Evolutionary conservation across 2,329 filamentous ascomycete genomes (phyloP), one percentile per base, ranked within the genome.

Genomic region (Xylariaceae sp.): DNA sequence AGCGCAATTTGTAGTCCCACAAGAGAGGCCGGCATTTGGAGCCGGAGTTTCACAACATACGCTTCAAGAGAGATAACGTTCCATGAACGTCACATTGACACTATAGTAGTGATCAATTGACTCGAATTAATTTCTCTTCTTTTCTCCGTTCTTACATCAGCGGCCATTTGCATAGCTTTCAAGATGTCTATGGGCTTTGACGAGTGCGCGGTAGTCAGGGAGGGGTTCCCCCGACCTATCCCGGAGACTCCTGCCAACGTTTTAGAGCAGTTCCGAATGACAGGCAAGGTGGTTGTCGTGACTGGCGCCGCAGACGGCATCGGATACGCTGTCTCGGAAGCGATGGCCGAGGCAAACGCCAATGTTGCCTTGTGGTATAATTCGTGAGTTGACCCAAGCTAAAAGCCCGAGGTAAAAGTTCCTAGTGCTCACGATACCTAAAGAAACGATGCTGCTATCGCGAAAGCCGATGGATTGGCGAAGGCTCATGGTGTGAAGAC

Each of bases 131-230:
- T n/a, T n/a, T n/a, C n/a, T n/a, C n/a, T n/a, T n/a, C n/a, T n/a
- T n/a, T n/a, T n/a, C n/a, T n/a, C n/a, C n/a, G n/a, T n/a, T n/a
- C n/a, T n/a, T n/a, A n/a, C n/a, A n/a, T n/a, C n/a, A n/a, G n/a
- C n/a, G n/a, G n/a, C n/a, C n/a, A n/a, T n/a, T n/a, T n/a, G n/a
- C n/a, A n/a, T n/a, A n/a, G n/a, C 29, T 33, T 54, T 36, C 51
- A 54, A 56, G 37, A 63, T 63, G 60, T 63, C 60, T 50, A 63
- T 63, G 60, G 51, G 53, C 44, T 52, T 61, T 24, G 53, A 61
- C 8, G 60, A 63, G 29, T 61, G 60, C 51, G 60, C 37, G 37
- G 60, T 61, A 31, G 60, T 53, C 14, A 49, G 60, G 33, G 57
- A 60, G 12, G 60, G 57, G 4, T 62, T 60, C 50, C 60, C 60